Evolutionary conservation across 2,329 filamentous ascomycete species (phyloP).

Genomic region (Pyrenophora graminea): DNA sequence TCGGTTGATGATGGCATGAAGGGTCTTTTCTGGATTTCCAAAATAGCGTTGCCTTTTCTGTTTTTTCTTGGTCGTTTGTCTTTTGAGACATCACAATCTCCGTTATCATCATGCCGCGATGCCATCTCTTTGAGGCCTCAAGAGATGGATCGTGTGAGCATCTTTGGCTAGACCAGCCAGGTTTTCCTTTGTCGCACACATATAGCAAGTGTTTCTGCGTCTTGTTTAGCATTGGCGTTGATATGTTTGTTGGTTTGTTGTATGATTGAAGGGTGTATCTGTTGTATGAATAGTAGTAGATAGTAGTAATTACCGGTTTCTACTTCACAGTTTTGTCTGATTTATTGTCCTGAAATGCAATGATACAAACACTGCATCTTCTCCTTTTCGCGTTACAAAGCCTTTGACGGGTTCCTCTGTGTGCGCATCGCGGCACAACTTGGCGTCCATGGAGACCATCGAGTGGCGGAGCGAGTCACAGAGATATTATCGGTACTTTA

Average conservation of each 20-base stretch:
- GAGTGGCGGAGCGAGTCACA: no score
- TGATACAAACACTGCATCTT: no score
- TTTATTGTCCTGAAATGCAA: no score
- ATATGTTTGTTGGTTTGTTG: constrained; percentile 3
- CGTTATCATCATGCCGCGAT: constrained; percentile 12
- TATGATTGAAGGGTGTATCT: not conserved
- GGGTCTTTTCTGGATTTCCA: constrained; percentile 1
- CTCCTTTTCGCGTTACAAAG: no score
- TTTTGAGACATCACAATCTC: not conserved
- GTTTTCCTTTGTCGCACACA: constrained; percentile 26
- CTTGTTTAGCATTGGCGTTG: constrained; percentile 11
- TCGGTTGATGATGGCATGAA: constrained; percentile 7
- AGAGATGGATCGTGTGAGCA: constrained; percentile 9
- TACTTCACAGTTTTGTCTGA: no score
- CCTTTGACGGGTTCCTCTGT: no score
- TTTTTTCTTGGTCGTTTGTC: constrained; percentile 4
- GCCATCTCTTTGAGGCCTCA: constrained; percentile 7
- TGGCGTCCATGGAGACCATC: no score
- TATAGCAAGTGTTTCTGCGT: not conserved
- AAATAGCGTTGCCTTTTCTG: constrained; percentile 7
- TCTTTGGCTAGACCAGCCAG: constrained; percentile 29
- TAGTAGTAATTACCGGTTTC: no score
- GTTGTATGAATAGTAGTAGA: no score
- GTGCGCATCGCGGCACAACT: no score
- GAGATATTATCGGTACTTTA: no score